Evolutionary conservation across 163 green algal genomes (phyloP).

Genomic region (Volvox carteri): DNA sequence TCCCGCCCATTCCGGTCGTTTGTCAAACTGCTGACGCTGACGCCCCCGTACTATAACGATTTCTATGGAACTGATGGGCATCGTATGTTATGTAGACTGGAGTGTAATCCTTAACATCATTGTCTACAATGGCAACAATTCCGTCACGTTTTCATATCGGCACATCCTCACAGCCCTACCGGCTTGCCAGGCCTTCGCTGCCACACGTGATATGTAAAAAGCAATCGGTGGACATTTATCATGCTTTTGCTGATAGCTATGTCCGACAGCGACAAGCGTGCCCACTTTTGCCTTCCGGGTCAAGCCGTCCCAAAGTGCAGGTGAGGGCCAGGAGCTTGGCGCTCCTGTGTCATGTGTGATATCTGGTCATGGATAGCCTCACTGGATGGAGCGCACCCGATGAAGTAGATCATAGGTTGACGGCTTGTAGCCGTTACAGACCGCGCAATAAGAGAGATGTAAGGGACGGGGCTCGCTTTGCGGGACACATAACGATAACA

Average conservation of each 20-base stretch:
- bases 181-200: not conserved
- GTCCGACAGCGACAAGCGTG: not conserved
- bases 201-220: not conserved
- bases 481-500: too few relatives aligned
- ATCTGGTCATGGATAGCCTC: too few relatives aligned
- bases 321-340: not conserved
- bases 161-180: not conserved
- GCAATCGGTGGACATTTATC: not conserved
- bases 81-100: too few relatives aligned
- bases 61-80: not conserved
- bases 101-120: too few relatives aligned
- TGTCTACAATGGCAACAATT: not conserved
- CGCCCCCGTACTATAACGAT: not conserved
- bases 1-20: slow-evolving; percentile 12
- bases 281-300: not conserved
- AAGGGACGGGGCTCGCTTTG: too few relatives aligned
- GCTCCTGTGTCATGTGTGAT: not conserved
- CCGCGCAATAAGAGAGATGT: too few relatives aligned
- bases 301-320: not conserved
- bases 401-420: too few relatives aligned
- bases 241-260: too few relatives aligned
- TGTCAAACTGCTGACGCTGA: slow-evolving; percentile 18
- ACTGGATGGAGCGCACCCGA: too few relatives aligned
- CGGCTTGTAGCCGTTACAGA: too few relatives aligned
- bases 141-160: not conserved